These are phyloP conservation scores for Arctium lappa DNA, from an alignment of 129 eudicot species.

Conservation along the genomic window DNA sequence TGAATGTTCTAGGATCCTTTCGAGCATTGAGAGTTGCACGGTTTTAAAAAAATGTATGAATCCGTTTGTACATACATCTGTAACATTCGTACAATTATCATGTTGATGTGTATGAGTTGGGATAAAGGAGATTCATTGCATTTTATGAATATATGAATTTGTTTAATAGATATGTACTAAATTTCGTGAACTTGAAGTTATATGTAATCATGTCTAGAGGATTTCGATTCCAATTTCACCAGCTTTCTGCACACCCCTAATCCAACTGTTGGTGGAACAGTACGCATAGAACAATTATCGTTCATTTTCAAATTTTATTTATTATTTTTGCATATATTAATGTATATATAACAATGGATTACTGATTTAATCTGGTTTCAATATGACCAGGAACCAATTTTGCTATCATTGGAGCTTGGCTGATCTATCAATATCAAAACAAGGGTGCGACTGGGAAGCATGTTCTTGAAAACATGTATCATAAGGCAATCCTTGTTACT, in stretches of 20 bases:
- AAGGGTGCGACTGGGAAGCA: neutral
- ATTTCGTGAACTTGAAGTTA: neutral
- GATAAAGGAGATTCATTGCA: neutral
- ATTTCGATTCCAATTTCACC: slow-evolving; percentile 33
- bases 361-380: neutral
- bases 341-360: neutral
- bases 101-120: neutral
- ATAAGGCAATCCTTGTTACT: neutral
- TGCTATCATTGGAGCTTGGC: slow-evolving; percentile 87
- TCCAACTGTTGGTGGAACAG: slow-evolving; percentile 37
- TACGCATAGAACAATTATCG: too few relatives aligned
- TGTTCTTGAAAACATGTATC: too few relatives aligned
- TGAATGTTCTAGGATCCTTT: slow-evolving; percentile 4
- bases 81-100: neutral
- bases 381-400: slow-evolving; percentile 66
- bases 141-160: neutral
- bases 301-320: too few relatives aligned
- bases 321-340: too few relatives aligned
- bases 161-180: neutral
- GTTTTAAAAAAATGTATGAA: neutral
- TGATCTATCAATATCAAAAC: slow-evolving; percentile 60
- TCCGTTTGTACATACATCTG: slow-evolving; percentile 1
- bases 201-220: too few relatives aligned
- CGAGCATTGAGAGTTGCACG: neutral
- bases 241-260: slow-evolving; percentile 85